These are phyloP conservation scores for Escallonia herrerae DNA, from an alignment of 129 eudicot genomes.

Conservation along the genomic window DNA sequence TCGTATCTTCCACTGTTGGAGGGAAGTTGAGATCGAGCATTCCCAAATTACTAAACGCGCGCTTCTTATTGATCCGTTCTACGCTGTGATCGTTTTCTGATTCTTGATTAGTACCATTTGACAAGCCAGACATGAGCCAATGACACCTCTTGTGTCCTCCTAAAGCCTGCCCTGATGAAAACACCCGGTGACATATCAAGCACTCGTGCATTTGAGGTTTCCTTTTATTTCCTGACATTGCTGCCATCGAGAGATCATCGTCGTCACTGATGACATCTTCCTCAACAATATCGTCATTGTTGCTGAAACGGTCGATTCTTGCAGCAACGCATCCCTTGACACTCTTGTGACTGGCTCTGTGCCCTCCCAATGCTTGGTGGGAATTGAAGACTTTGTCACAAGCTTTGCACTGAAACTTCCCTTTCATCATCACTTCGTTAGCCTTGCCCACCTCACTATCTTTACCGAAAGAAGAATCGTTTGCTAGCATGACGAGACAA, in stretches of 20 bases:
- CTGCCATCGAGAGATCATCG: constrained; percentile 2
- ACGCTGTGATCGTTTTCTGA: constrained; percentile 10
- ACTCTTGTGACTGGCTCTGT: constrained; percentile 53
- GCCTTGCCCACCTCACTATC: constrained; percentile 15
- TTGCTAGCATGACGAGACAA: constrained; percentile 30
- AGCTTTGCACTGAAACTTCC: constrained; percentile 35
- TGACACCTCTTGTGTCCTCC: constrained; percentile 77
- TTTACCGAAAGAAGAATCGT: constrained; percentile 5
- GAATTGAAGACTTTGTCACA: no score
- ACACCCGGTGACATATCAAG: constrained; percentile 44
- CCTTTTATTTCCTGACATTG: constrained; percentile 5
- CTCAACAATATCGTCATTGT: constrained; percentile 6
- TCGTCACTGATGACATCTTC: constrained; percentile 12
- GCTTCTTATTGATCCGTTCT: constrained; percentile 14
- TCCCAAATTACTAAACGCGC: neutral
- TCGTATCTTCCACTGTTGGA: neutral
- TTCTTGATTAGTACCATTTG: neutral
- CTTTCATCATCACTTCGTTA: constrained; percentile 13
- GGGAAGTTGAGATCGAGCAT: constrained; percentile 11
- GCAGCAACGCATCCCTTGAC: constrained; percentile 69
- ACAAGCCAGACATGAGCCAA: constrained; percentile 30
- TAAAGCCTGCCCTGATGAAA: constrained; percentile 64
- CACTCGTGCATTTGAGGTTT: constrained; percentile 34
- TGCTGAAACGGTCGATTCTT: constrained; percentile 3
- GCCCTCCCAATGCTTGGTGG: constrained; percentile 45